Base-by-base conservation (phyloP, 345 rosid species). In the Linum trigynum region DNA sequence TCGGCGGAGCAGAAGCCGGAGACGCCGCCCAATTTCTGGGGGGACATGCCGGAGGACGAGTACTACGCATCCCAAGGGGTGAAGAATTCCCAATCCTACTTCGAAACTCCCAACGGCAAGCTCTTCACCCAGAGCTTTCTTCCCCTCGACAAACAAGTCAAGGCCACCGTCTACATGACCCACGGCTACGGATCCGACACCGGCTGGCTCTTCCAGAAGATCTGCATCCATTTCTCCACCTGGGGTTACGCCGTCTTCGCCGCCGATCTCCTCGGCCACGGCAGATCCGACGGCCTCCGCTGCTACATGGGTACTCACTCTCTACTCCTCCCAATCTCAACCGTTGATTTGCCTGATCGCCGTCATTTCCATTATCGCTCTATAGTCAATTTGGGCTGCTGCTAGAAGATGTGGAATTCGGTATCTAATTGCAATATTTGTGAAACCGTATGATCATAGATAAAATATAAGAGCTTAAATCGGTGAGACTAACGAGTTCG, bases 231-330 rank as follows among this genome's bases (percentile, higher is more conserved):
- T 59, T 90, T 45, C 43, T 71, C 89, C 1, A 76, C 71, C 37
- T 94, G 97, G 99, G 99, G 99, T n/a, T 94, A 85, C 67, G 96
- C 99, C 38, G 99, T 94, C 66, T 94, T 88, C 70, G 96, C 92
- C 43, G 96, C 97, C 59, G 97, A 94, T 79, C 96, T 94, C 64
- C 88, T 86, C 11, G 97, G 99, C 7, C 99, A 94, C 41, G 99
- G 97, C 70, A 79, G 95, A 69, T 90, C 97, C 1, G 99, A 94
- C 39, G 99, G 99, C 11, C 68, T 94, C 14, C 96, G 92, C 35
- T 88, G 99, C 82, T 94, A 88, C 69, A 36, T 94, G 83, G 96
- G 98, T 92, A 66, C 14, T 16, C 39, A 5, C 32, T 37, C 38
- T 37, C 41, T 35, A 3, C 57, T 38, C n/a, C 39, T 39, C 65